These are phyloP conservation scores for Trapa incisa DNA, from an alignment of 345 rosid genomes.

Conservation along the genomic window DNA sequence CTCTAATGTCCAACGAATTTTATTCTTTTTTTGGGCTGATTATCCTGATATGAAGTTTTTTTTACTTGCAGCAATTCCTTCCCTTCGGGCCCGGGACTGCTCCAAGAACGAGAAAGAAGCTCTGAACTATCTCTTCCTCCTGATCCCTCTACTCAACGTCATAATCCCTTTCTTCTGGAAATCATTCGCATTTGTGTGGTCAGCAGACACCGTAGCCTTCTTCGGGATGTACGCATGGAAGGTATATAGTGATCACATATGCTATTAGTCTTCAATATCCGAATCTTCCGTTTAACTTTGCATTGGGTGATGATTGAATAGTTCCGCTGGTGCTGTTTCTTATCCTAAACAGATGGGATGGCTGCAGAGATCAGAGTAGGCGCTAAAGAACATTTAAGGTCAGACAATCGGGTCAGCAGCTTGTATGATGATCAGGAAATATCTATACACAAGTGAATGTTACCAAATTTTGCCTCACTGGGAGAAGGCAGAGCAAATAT, in stretches of 20 bases:
- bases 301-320: neutral
- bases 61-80: slow-evolving; percentile 60
- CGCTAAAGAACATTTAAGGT: neutral
- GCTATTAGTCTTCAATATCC: neutral
- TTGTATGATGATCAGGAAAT: neutral
- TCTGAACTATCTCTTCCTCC: slow-evolving; percentile 79
- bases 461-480: too few relatives aligned
- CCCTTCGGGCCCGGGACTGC: slow-evolving; percentile 89
- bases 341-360: slow-evolving; percentile 42
- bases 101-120: slow-evolving; percentile 87
- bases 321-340: neutral
- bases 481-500: too few relatives aligned
- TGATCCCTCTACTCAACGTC: slow-evolving; percentile 72
- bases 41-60: neutral
- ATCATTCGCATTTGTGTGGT: slow-evolving; percentile 87
- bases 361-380: slow-evolving; percentile 46
- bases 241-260: slow-evolving; percentile 25
- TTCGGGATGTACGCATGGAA: slow-evolving; percentile 92
- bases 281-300: neutral
- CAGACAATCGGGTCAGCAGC: neutral
- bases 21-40: neutral
- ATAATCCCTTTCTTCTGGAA: slow-evolving; percentile 80
- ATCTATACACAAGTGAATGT: neutral
- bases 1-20: neutral
- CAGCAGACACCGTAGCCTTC: slow-evolving; percentile 79